Evolutionary conservation across 306 rosid species (phyloP).

Genomic region (Prunus padus): DNA sequence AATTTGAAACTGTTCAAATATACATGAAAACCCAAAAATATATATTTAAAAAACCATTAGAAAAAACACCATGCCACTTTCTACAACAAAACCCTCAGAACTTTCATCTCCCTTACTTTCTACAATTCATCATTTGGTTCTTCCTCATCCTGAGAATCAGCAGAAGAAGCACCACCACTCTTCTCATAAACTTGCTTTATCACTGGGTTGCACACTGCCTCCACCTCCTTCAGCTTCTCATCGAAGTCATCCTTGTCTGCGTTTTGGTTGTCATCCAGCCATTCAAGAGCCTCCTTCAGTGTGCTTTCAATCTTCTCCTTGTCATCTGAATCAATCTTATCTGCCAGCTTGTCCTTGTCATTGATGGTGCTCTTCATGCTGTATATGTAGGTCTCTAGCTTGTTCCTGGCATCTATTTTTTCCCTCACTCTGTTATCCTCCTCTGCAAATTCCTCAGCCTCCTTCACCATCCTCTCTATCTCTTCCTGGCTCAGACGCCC

Average conservation of each 20-base stretch:
- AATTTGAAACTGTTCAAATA: background rate
- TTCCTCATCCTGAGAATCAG: constrained; percentile 30
- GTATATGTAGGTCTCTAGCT: constrained; percentile 49
- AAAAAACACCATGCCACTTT: background rate
- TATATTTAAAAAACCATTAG: background rate
- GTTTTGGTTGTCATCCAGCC: constrained; percentile 48
- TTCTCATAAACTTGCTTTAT: constrained; percentile 39
- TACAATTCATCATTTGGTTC: constrained; percentile 45
- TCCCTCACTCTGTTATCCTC: constrained; percentile 52
- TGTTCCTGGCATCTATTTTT: constrained; percentile 46
- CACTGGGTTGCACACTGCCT: constrained; percentile 42
- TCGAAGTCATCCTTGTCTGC: constrained; percentile 47
- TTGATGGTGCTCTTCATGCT: constrained; percentile 40
- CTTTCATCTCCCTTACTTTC: background rate
- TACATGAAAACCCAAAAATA: background rate
- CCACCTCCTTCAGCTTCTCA: constrained; percentile 49
- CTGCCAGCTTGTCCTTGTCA: constrained; percentile 44
- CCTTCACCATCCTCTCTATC: constrained; percentile 54
- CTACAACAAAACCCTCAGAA: background rate
- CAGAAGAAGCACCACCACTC: constrained; percentile 38
- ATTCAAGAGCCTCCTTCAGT: constrained; percentile 44
- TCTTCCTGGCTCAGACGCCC: constrained; percentile 64
- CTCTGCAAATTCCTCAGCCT: constrained; percentile 58
- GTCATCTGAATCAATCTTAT: constrained; percentile 48
- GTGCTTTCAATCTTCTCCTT: constrained; percentile 44